phyloP scores from a whole-genome alignment of 257 asterid genomes.

The Fraxinus americana region DNA sequence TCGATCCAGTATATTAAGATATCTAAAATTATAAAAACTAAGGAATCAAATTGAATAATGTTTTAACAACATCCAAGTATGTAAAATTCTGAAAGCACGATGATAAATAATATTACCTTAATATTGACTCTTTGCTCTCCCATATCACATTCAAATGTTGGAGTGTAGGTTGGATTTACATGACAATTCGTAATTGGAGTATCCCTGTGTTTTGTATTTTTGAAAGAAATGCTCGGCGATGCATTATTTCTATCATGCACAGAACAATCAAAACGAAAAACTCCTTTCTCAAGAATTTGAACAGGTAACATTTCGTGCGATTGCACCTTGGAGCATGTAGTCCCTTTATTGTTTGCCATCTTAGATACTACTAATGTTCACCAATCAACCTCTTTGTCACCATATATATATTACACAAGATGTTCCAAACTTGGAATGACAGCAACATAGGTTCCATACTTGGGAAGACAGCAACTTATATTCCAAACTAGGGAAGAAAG shows the following conservation, averaged over 20 bases:
- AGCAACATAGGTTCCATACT: too few species aligned
- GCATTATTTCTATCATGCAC: conserved; percentile 65
- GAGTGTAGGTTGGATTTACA: conserved; percentile 57
- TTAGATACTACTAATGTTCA: conserved; percentile 36
- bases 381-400: conserved; percentile 33
- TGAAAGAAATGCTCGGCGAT: conserved; percentile 80
- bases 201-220: conserved; percentile 64
- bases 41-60: neutral
- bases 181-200: conserved; percentile 47
- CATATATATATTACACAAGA: too few species aligned
- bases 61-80: neutral
- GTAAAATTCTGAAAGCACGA: conserved; percentile 12
- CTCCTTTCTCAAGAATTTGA: conserved; percentile 88
- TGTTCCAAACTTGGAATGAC: too few species aligned
- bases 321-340: conserved; percentile 32
- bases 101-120: conserved; percentile 49
- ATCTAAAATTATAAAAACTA: neutral
- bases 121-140: conserved; percentile 72
- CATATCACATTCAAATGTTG: conserved; percentile 58
- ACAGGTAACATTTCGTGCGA: conserved; percentile 71
- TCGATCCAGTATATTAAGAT: conserved; percentile 20
- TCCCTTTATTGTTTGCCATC: conserved; percentile 60
- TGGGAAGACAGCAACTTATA: too few species aligned
- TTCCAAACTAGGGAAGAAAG: too few species aligned
- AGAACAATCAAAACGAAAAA: conserved; percentile 90